Evolutionary conservation across 495 filamentous ascomycete species (phyloP), one percentile per base, ranked within the genome.

Genomic region (Cercophora scortea): DNA sequence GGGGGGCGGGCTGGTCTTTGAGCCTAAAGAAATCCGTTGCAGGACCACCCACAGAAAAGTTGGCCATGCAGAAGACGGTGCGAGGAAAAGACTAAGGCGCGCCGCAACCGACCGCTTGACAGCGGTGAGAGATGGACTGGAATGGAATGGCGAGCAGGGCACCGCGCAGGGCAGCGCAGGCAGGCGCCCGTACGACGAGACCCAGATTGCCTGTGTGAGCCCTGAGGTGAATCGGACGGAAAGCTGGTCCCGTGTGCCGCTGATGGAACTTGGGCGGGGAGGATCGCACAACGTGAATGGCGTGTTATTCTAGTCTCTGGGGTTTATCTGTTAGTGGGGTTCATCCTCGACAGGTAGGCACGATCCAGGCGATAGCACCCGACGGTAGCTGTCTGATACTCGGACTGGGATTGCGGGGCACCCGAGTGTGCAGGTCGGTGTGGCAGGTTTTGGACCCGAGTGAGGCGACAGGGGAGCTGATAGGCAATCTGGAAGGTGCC

Each of bases 281-380:
- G 45, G 43, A 33, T 43, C 16, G 55, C 46, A 49, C 50, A 43
- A 42, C 43, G 49, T 47, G 33, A 56, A 59, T 56, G 59, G 53
- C 56, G 62, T 60, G 57, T 64, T 50, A 49, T 49, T 55, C 54
- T 25, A 25, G 25, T 5, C 25, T 25, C 25, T 50, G 55, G 45
- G 49, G 60, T 58, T 64, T 67, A 67, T 67, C 62, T 65, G 60
- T 64, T 62, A 62, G 64, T 62, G 64, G 64, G 64, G 64, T 62
- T 60, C 53, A 32, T 54, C 45, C 47, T 38, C 13, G 36, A 38
- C 8, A 38, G 36, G 10, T 38, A 38, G 10, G 38, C 13, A 45
- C 40, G 45, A 18, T 12, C 32, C 32, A 8, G 41, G n/a, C 33
- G 51, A 48, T 49, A 53, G 51, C 25, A 25, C 25, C 25, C 25